A percentile compares a stretch with the other conserved stretches of the same genome.
These are phyloP conservation scores for Penicillium hordei DNA, from an alignment of 2,329 filamentous ascomycete species.

Conservation along the genomic window DNA sequence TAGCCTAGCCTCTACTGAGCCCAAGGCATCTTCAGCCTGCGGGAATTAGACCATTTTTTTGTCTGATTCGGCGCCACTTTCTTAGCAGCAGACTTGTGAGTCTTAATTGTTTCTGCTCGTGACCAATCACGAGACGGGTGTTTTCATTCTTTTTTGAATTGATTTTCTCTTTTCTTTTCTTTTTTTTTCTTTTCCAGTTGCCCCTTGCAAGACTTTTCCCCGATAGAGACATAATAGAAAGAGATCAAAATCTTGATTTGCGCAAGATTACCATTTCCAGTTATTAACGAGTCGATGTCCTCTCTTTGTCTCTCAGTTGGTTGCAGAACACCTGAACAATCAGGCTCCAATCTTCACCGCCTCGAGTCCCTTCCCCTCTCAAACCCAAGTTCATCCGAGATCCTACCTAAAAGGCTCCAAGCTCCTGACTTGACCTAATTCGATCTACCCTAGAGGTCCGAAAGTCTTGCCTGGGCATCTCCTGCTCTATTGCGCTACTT, in stretches of 20 bases:
- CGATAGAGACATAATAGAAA: neutral
- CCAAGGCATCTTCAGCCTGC: slow-evolving; percentile 7
- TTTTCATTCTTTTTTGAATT: neutral
- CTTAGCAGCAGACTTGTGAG: slow-evolving; percentile 10
- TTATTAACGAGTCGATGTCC: neutral
- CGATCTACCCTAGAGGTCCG: slow-evolving; percentile 28
- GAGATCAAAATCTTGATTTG: neutral
- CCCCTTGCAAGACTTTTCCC: neutral
- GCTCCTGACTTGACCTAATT: slow-evolving; percentile 12
- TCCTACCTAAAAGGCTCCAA: slow-evolving; percentile 19
- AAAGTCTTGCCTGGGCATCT: slow-evolving; percentile 31
- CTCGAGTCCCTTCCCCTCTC: slow-evolving; percentile 26
- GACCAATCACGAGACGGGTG: slow-evolving; percentile 25
- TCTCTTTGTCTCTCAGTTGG: neutral
- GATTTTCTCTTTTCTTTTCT: neutral
- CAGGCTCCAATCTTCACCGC: slow-evolving; percentile 22
- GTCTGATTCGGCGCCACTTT: slow-evolving; percentile 12
- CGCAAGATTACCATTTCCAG: neutral
- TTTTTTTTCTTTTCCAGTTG: slow-evolving; percentile 1
- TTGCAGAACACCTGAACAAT: slow-evolving; percentile 5
- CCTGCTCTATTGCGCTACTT: slow-evolving; percentile 23
- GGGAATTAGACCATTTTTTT: slow-evolving; percentile 5
- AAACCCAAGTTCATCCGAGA: slow-evolving; percentile 25
- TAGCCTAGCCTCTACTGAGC: slow-evolving; percentile 1
- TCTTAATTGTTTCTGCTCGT: slow-evolving; percentile 10